Conservation (phyloP, 1,139 yeast genomes). For the Taphrina populina region DNA sequence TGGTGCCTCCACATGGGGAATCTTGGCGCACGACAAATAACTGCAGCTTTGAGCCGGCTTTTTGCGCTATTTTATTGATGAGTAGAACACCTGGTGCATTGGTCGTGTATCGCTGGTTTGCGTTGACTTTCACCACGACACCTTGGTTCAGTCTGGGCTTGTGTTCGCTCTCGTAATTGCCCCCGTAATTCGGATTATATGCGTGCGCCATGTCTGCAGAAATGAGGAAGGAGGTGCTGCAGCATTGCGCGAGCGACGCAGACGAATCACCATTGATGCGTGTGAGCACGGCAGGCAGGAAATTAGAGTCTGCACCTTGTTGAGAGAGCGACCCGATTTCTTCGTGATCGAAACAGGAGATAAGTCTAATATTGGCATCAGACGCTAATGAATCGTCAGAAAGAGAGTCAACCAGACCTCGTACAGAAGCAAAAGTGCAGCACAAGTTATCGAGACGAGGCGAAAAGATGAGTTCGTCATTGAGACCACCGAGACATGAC, state of each 20-base stretch:
- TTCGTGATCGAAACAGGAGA: constrained; percentile 89
- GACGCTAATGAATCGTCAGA: constrained; percentile 45
- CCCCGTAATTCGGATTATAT: constrained; percentile 84
- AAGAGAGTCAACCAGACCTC: constrained; percentile 63
- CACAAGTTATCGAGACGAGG: constrained; percentile 86
- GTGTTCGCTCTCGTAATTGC: constrained; percentile 72
- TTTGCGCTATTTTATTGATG: constrained; percentile 67
- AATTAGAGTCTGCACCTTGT: constrained; percentile 94
- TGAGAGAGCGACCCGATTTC: constrained; percentile 92
- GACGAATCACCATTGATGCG: constrained; percentile 35
- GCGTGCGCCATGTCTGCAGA: constrained; percentile 98
- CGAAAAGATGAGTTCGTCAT: constrained; percentile 86
- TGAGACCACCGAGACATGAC: constrained; percentile 79
- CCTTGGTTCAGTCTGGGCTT: constrained; percentile 82
- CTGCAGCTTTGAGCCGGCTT: constrained; percentile 53
- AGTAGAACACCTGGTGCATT: constrained; percentile 86
- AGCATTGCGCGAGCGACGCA: constrained; percentile 55
- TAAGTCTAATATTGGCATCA: constrained; percentile 62
- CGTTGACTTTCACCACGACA: constrained; percentile 89
- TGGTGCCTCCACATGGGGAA: constrained; percentile 93
- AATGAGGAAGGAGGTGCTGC: constrained; percentile 79
- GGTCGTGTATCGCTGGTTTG: constrained; percentile 93
- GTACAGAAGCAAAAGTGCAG: constrained; percentile 55
- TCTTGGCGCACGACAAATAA: constrained; percentile 91
- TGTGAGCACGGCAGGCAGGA: constrained; percentile 62